phyloP scores from a whole-genome alignment of 2,329 filamentous ascomycete genomes.

The Penicillium corylophilum region DNA sequence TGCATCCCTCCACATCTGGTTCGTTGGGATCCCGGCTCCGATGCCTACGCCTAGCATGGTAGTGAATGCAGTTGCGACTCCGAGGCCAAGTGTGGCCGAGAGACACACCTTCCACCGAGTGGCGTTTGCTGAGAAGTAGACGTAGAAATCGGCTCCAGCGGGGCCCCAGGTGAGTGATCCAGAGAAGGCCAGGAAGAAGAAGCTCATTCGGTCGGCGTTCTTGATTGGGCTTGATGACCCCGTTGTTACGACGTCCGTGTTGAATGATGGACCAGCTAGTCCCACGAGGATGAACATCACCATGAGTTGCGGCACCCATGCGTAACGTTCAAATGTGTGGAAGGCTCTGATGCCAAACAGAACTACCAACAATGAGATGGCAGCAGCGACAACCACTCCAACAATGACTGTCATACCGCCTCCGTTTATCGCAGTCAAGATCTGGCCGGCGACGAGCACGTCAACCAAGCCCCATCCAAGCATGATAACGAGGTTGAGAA shows the following conservation, averaged over 20 bases:
- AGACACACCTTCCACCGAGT: not conserved
- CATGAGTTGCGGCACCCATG: not conserved
- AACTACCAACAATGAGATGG: not conserved
- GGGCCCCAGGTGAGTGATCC: not conserved
- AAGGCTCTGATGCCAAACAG: not conserved
- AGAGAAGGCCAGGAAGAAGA: not conserved
- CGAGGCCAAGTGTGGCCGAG: not conserved
- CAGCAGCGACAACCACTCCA: not conserved
- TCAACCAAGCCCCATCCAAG: not conserved
- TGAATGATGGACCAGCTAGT: not conserved
- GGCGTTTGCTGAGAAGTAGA: not conserved
- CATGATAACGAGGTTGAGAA: not conserved
- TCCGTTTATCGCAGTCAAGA: not conserved
- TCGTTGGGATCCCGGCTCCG: not conserved
- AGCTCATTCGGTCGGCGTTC: not conserved
- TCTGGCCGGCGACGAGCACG: not conserved
- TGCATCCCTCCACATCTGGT: not conserved
- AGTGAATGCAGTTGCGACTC: not conserved
- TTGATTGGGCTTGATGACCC: not conserved
- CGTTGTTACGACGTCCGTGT: not conserved
- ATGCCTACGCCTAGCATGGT: not conserved
- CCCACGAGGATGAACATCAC: not conserved
- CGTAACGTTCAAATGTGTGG: not conserved
- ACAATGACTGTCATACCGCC: not conserved
- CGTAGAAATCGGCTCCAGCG: not conserved